Conservation (phyloP, 1,139 yeast genomes). For the Hansenula sp. region DNA sequence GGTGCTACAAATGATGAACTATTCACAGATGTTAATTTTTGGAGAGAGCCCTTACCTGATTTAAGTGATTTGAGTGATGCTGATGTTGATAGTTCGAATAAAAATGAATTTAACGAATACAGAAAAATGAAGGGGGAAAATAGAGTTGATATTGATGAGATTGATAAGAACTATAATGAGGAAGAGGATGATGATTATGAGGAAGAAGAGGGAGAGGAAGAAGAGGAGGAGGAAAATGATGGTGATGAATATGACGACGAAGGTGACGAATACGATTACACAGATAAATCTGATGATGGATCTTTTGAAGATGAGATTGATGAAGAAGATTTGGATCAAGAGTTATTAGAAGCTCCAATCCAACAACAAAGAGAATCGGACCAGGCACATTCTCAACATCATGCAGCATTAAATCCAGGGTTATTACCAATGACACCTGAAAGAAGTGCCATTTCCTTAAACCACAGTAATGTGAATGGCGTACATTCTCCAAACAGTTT, state of each 20-base stretch:
- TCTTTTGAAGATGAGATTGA: slow-evolving; percentile 20
- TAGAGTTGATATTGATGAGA: slow-evolving; percentile 16
- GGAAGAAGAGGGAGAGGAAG: slow-evolving; percentile 14
- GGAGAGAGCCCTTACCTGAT: slow-evolving; percentile 81
- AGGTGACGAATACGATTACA: slow-evolving; percentile 7
- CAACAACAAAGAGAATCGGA: background rate
- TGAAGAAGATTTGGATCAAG: slow-evolving; percentile 21
- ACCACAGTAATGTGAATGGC: slow-evolving; percentile 8
- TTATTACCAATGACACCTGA: slow-evolving; percentile 12
- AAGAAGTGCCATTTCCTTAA: slow-evolving; percentile 10
- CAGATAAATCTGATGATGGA: slow-evolving; percentile 6
- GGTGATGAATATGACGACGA: slow-evolving; percentile 8
- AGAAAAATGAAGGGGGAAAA: slow-evolving; percentile 2
- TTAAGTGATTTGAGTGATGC: slow-evolving; percentile 36
- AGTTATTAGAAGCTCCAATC: slow-evolving; percentile 6
- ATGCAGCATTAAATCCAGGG: slow-evolving; percentile 4
- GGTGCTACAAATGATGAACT: slow-evolving; percentile 50
- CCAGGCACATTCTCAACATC: slow-evolving; percentile 6
- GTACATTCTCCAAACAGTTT: slow-evolving; percentile 7
- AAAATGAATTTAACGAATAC: slow-evolving; percentile 6
- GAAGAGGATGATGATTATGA: slow-evolving; percentile 14
- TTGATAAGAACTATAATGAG: slow-evolving; percentile 18
- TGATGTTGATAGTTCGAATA: slow-evolving; percentile 5
- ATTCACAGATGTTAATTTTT: slow-evolving; percentile 82
- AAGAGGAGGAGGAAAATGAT: slow-evolving; percentile 10